phyloP scores from a whole-genome alignment of 129 eudicot species.

The Lonicera japonica region DNA sequence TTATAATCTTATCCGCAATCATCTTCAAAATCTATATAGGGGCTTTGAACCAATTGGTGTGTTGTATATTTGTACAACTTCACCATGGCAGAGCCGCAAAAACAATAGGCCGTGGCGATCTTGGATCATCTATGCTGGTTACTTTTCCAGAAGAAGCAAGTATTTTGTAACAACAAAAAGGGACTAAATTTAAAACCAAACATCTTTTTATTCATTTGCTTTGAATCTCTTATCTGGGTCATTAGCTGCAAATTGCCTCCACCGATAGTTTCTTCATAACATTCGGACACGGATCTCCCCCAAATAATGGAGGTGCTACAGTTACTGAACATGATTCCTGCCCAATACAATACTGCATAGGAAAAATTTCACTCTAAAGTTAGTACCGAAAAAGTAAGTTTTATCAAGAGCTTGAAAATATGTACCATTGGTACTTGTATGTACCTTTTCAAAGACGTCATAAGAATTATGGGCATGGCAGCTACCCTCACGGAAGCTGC shows the following conservation, averaged over 20 bases:
- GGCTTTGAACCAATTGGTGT: conserved; percentile 48
- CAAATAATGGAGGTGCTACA: conserved; percentile 75
- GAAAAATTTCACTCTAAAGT: background rate
- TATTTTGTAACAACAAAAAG: background rate
- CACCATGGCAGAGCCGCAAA: conserved; percentile 35
- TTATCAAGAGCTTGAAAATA: background rate
- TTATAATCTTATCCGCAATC: conserved; percentile 9
- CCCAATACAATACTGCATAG: conserved; percentile 72
- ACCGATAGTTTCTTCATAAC: conserved; percentile 92
- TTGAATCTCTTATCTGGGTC: background rate
- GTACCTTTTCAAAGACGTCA: conserved; percentile 84
- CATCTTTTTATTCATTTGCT: conserved; percentile 12
- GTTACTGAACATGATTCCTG: conserved; percentile 77
- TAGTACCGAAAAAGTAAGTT: background rate
- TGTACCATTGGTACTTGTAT: background rate
- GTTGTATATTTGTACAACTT: conserved; percentile 86
- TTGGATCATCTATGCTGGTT: background rate
- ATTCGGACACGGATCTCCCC: conserved; percentile 96
- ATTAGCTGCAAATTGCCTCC: conserved; percentile 90
- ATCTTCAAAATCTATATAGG: conserved; percentile 22
- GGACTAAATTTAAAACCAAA: conserved; percentile 8
- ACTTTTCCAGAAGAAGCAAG: background rate
- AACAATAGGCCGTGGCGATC: conserved; percentile 17
- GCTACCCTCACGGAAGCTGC: conserved; percentile 71
- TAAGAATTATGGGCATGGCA: conserved; percentile 94